Conservation (phyloP, 345 rosid species). For the Luvunga scandens region DNA sequence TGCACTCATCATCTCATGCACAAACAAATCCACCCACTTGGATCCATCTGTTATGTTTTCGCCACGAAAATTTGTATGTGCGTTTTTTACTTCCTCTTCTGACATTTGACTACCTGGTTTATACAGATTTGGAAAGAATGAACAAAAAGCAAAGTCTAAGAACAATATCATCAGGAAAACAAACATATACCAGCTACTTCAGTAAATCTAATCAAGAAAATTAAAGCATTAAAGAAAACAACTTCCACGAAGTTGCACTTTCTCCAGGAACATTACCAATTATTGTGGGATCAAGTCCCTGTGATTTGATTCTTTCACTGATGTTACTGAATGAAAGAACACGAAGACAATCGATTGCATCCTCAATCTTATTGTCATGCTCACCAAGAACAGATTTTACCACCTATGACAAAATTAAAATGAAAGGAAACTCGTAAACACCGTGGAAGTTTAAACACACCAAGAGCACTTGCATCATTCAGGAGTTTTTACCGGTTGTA, state of each 20-base stretch:
- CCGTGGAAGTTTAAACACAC: not conserved
- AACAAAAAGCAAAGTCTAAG: not conserved
- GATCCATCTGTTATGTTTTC: constrained; percentile 28
- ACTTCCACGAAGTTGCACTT: constrained; percentile 19
- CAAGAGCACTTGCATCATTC: not conserved
- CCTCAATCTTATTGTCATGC: constrained; percentile 42
- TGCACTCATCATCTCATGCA: constrained; percentile 42
- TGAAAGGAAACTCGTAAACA: constrained; percentile 10
- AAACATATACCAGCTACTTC: not conserved
- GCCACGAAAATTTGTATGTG: not conserved
- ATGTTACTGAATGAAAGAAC: constrained; percentile 20
- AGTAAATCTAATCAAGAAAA: not conserved
- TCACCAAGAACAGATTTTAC: constrained; percentile 27
- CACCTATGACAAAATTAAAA: constrained; percentile 23
- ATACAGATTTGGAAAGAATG: not conserved
- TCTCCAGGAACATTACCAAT: constrained; percentile 13
- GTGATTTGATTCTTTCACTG: constrained; percentile 15
- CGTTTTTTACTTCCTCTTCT: constrained; percentile 12
- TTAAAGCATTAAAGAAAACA: not conserved
- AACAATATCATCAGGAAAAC: not conserved
- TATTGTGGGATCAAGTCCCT: constrained; percentile 14
- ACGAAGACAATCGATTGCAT: constrained; percentile 38
- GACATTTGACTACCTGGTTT: constrained; percentile 24
- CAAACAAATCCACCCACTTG: constrained; percentile 51
- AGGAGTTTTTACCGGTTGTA: not conserved